Base-by-base conservation (phyloP, 768 basidiomycete genomes). In the Leccinum uliginosum region DNA sequence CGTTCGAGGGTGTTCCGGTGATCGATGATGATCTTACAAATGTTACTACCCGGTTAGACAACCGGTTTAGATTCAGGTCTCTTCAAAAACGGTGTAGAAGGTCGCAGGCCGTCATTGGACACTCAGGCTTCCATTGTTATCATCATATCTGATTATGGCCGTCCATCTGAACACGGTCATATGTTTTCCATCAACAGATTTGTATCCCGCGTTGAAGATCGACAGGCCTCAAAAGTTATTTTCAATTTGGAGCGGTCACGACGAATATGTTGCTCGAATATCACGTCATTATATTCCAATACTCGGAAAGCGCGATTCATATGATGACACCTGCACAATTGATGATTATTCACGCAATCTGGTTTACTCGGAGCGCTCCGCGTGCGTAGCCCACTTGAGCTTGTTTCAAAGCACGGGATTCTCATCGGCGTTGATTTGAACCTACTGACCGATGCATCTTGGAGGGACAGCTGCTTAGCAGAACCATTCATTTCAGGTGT, bases 401-500 rank as follows among this genome's bases (percentile, higher is more conserved):
- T 32, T 32, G 30, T 38, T 38, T 38, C 38, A 38, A 38, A 38
- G 38, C n/a, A 38, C n/a, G 35, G 38, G n/a, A 38, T 10, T 38
- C 38, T 38, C 17, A 15, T n/a, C 38, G 38, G 38, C 38, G 38
- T n/a, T n/a, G n/a, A 38, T 38, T n/a, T n/a, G n/a, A 10, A 38
- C n/a, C 21, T 40, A 29, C 34, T 38, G 32, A 29, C 17, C 15
- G 46, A 21, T 32, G 4, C 27, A 14, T 26, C 47, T 34, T 34
- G 14, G 30, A 12, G 29, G 30, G 30, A 32, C 30, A 32, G n/a
- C n/a, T n/a, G n/a, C n/a, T n/a, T n/a, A n/a, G 30, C 30, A 32
- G 4, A 34, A 34, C 57, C 51, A 57, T 63, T n/a, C 40, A 53
- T 59, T 56, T 51, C 34, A 24, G n/a, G 51, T 47, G 56, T 52